phyloP scores from a whole-genome alignment of 352 stramenopile genomes.

The Phytopythium cucurbitacearum region DNA sequence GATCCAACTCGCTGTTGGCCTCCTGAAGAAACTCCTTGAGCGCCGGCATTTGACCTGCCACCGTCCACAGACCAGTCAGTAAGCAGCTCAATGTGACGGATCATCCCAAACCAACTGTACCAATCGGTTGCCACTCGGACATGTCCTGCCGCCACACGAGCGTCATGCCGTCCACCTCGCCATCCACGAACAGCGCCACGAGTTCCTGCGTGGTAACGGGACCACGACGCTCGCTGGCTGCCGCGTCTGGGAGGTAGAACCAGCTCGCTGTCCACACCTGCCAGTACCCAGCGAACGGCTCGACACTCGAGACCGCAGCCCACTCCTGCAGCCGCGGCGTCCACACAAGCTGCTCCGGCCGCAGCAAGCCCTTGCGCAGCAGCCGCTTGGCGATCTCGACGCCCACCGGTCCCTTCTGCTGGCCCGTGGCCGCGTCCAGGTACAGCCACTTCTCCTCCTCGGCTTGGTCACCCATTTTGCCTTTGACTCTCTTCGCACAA shows the following conservation, averaged over 20 bases:
- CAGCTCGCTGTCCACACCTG: slow-evolving; percentile 49
- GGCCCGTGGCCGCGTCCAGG: slow-evolving; percentile 46
- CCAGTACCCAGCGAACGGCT: slow-evolving; percentile 53
- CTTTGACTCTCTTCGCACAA: not conserved
- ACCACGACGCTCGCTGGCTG: slow-evolving; percentile 15
- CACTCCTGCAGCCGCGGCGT: slow-evolving; percentile 58
- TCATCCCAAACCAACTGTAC: slow-evolving; percentile 13
- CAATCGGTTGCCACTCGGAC: slow-evolving; percentile 49
- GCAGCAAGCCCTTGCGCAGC: slow-evolving; percentile 53
- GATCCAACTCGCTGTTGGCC: slow-evolving; percentile 57
- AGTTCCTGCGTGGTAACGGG: slow-evolving; percentile 55
- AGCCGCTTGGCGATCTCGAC: slow-evolving; percentile 61
- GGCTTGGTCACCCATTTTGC: not conserved
- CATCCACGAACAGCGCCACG: slow-evolving; percentile 53
- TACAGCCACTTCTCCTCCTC: slow-evolving; percentile 66
- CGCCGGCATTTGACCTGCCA: slow-evolving; percentile 42
- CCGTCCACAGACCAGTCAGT: not conserved
- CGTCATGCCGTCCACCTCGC: slow-evolving; percentile 67
- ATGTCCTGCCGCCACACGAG: slow-evolving; percentile 59
- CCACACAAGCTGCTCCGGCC: slow-evolving; percentile 67
- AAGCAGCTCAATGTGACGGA: not conserved
- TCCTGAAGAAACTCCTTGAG: slow-evolving; percentile 73
- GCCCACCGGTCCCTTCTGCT: slow-evolving; percentile 67
- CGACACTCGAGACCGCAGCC: slow-evolving; percentile 32
- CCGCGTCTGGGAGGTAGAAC: slow-evolving; percentile 50